These are phyloP conservation scores for Dendrobium catenatum DNA, from an alignment of 106 monocot genomes.

Conservation along the genomic window DNA sequence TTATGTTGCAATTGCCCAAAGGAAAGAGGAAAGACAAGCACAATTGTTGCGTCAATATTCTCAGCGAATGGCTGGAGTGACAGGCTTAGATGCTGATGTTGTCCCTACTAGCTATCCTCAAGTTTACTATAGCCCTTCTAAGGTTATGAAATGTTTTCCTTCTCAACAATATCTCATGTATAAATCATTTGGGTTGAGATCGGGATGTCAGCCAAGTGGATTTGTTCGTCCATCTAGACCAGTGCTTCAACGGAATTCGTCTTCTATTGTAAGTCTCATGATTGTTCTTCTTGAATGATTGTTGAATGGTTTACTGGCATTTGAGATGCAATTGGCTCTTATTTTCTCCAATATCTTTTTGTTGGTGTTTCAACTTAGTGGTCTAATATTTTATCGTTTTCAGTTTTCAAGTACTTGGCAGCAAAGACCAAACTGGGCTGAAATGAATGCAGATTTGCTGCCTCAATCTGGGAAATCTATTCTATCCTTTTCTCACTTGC, in stretches of 20 bases:
- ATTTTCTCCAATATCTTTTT: neutral
- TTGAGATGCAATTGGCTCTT: neutral
- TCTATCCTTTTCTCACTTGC: conserved; percentile 26
- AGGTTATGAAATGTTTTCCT: conserved; percentile 34
- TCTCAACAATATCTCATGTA: conserved; percentile 33
- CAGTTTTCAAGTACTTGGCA: conserved; percentile 41
- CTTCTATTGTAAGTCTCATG: conserved; percentile 27
- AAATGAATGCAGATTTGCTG: conserved; percentile 37
- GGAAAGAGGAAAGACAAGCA: conserved; percentile 60
- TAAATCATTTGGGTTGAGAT: conserved; percentile 32
- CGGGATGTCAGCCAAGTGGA: conserved; percentile 44
- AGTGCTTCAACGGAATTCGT: conserved; percentile 34
- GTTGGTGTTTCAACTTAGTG: neutral
- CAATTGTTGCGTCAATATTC: conserved; percentile 47
- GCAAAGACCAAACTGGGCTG: conserved; percentile 34
- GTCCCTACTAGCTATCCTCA: conserved; percentile 43
- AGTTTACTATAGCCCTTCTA: conserved; percentile 35
- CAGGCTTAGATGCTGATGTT: conserved; percentile 23
- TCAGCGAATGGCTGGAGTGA: conserved; percentile 29
- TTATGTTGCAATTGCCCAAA: conserved; percentile 79
- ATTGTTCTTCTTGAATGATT: neutral
- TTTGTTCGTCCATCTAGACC: conserved; percentile 35
- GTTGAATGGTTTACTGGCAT: neutral
- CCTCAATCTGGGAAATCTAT: conserved; percentile 28
- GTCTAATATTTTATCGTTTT: neutral